Base-by-base conservation (phyloP, 371 early-diverging fungal species). In the Circinella minor region DNA sequence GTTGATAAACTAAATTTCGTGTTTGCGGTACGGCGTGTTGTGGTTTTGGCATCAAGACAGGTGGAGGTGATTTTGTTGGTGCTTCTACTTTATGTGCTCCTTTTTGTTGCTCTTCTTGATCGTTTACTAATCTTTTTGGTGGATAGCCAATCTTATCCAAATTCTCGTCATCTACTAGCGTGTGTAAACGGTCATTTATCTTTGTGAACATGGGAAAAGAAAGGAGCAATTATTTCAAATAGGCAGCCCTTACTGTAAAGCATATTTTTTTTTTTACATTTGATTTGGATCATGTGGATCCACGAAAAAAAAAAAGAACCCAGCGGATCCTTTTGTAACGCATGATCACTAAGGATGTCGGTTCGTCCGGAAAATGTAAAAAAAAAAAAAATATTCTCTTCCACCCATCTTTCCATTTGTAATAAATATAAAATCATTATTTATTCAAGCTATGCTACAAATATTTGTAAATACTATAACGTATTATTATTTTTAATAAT, bases 31-130 rank as follows among this genome's bases (percentile, higher is more conserved):
- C 57, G 6, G 73, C 73, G 43, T 61, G 70, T 34, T 65, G 60
- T 55, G 73, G 73, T 46, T 68, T 55, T 54, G 73, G 73, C 73
- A 73, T 73, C 63, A 69, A 60, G n/a, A 73, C 63, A 4, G 73
- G 73, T 14, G 73, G 73, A 11, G 73, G 73, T 27, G 73, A 73
- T 49, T 69, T 69, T 34, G 73, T 73, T 54, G 73, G 73, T 11
- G 65, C 69, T 55, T 57, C 49, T 55, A 73, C 72, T 20, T 4
- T 34, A 13, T 34, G 57, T 27, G 57, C 27, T 27, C 4, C 57
- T 10, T 27, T 20, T 15, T 51, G 57, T 11, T 43, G 43, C 11
- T 43, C 43, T 57, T 57, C 36, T 10, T 27, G 7, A 14, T 20
- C 5, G 18, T 34, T 57, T 34, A 14, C n/a, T 57, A 34, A 11